Percentiles rank a stretch among this genome's conserved stretches.
Conservation (phyloP, 176 grass and related monocot genomes). For the Carex parvula region DNA sequence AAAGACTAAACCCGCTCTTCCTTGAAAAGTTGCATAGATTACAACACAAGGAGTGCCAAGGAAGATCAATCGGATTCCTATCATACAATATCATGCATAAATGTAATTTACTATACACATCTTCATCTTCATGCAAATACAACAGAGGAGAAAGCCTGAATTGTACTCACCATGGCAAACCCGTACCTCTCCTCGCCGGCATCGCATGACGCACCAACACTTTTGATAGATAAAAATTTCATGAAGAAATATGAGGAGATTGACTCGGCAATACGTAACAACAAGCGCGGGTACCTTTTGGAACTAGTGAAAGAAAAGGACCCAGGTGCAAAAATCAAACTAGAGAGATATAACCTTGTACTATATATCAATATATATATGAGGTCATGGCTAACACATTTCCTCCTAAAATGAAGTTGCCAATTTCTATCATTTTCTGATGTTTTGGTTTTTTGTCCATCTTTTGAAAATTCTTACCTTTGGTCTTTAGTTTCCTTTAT, state of each 20-base stretch:
- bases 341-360: neutral
- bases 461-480: neutral
- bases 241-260: constrained; percentile 2
- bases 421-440: neutral
- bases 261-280: constrained; percentile 5
- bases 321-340: neutral
- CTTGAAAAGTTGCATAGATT: neutral
- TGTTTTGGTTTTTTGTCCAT: neutral
- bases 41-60: neutral
- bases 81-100: neutral
- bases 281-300: neutral
- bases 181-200: neutral
- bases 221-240: neutral
- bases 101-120: neutral
- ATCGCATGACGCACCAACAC: neutral
- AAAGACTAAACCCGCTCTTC: neutral
- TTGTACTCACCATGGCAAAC: neutral
- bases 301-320: neutral
- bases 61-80: neutral
- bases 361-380: neutral
- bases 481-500: neutral
- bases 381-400: neutral
- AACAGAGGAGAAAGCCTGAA: neutral
- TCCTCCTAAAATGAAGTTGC: neutral
- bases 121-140: neutral